These are phyloP conservation scores for Komagataella populi DNA, from an alignment of 805 yeast species.

Conservation along the genomic window DNA sequence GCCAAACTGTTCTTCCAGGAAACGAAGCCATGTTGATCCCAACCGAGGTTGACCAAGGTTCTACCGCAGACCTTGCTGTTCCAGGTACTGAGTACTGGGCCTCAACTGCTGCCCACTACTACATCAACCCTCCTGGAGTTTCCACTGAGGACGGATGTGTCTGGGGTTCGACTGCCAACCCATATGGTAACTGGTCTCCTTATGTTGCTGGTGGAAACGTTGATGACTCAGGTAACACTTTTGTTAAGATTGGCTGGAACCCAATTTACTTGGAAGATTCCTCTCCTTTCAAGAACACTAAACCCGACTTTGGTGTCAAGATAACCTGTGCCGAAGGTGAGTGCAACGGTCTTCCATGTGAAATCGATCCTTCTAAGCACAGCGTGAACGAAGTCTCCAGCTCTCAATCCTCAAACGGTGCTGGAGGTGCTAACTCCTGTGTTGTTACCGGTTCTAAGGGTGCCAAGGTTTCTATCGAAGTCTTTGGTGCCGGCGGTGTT, in stretches of 20 bases:
- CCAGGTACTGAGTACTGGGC: conserved; percentile 84
- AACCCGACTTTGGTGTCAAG: conserved; percentile 60
- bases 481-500: conserved; percentile 27
- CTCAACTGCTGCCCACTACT: conserved; percentile 75
- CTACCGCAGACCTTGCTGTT: conserved; percentile 52
- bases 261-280: conserved; percentile 61
- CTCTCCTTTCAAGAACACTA: conserved; percentile 35
- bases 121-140: conserved; percentile 75
- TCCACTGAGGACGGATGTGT: conserved; percentile 63
- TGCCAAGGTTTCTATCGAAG: conserved; percentile 58
- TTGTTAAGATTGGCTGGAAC: conserved; percentile 82
- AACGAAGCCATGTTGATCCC: conserved; percentile 93
- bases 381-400: conserved; percentile 44
- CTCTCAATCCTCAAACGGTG: conserved; percentile 26
- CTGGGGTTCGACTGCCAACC: conserved; percentile 64
- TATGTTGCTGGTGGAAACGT: conserved; percentile 87
- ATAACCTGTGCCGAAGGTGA: conserved; percentile 55
- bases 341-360: conserved; percentile 73
- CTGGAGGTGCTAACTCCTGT: conserved; percentile 61
- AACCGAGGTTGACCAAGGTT: conserved; percentile 42
- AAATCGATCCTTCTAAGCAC: conserved; percentile 56
- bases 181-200: conserved; percentile 87
- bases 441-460: conserved; percentile 62
- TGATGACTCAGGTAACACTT: conserved; percentile 59
- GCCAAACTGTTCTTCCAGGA: conserved; percentile 91